Conservation (phyloP, 139 green algal species). For the Helicosporidium sp. region DNA sequence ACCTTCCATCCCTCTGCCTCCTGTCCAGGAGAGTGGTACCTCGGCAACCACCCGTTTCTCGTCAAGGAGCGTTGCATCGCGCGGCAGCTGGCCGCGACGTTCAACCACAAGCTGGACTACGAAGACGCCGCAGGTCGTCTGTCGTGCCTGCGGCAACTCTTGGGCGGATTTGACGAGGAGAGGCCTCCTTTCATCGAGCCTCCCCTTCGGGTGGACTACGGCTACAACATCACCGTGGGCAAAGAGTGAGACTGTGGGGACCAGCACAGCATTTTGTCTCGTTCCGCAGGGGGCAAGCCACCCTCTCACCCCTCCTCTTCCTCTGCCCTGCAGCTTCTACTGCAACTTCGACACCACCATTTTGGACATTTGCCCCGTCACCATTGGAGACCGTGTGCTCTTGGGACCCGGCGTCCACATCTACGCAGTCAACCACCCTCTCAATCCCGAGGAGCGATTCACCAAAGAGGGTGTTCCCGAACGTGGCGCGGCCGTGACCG, state of each 20-base stretch:
- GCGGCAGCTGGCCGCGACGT: too few species aligned
- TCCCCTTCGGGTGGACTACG: conserved; percentile 23
- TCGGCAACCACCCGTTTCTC: too few species aligned
- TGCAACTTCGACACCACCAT: conserved; percentile 24
- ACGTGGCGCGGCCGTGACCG: conserved; percentile 5
- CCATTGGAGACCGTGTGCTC: conserved; percentile 22
- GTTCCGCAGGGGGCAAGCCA: not conserved
- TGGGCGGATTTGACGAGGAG: conserved; percentile 10
- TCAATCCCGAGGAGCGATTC: too few species aligned
- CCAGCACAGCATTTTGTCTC: not conserved
- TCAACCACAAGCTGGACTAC: conserved; percentile 5
- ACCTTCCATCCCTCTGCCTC: too few species aligned
- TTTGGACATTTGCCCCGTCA: conserved; percentile 21
- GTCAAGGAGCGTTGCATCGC: too few species aligned
- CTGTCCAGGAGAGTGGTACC: too few species aligned
- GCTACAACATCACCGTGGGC: conserved; percentile 25
- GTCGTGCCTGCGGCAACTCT: conserved; percentile 13
- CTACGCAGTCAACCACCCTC: conserved; percentile 17
- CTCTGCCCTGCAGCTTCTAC: not conserved
- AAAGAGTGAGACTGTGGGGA: conserved; percentile 1
- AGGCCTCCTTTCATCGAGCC: conserved; percentile 28
- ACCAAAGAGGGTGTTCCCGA: too few species aligned
- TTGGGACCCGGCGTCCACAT: conserved; percentile 27
- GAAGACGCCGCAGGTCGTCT: conserved; percentile 1
- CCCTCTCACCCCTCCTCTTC: not conserved